Conservation (phyloP, 495 filamentous ascomycete species). For the Penicillium soppii region DNA sequence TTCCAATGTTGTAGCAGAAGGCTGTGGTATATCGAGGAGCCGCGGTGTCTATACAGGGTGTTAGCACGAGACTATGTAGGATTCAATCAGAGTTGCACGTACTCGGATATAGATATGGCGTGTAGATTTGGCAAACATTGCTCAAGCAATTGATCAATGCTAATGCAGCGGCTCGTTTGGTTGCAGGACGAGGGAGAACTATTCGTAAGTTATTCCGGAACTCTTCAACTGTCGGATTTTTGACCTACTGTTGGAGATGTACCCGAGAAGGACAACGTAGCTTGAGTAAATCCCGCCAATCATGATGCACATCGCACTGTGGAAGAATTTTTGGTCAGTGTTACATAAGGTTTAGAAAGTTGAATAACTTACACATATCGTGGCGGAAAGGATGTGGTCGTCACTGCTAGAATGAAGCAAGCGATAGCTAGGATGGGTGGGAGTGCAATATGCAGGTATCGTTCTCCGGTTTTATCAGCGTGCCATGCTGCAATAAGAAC, state of each 20-base stretch:
- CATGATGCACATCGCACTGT: slow-evolving; percentile 20
- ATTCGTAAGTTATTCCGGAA: not conserved
- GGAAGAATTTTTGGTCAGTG: not conserved
- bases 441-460: slow-evolving; percentile 67
- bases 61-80: not conserved
- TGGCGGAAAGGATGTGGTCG: slow-evolving; percentile 40
- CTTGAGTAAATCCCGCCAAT: slow-evolving; percentile 30
- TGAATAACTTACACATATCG: slow-evolving; percentile 15
- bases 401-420: slow-evolving; percentile 68
- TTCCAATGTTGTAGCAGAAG: slow-evolving; percentile 21
- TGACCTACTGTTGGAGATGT: slow-evolving; percentile 47
- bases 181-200: slow-evolving; percentile 21
- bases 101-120: slow-evolving; percentile 14
- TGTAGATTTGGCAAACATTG: slow-evolving; percentile 25
- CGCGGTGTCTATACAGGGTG: slow-evolving; percentile 11
- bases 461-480: slow-evolving; percentile 70
- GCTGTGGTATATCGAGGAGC: slow-evolving; percentile 22
- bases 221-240: not conserved
- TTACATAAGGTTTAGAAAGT: not conserved
- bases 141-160: slow-evolving; percentile 23
- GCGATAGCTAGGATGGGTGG: slow-evolving; percentile 64
- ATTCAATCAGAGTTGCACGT: not conserved
- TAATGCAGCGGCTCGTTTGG: slow-evolving; percentile 20
- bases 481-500: slow-evolving; percentile 69
- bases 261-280: slow-evolving; percentile 67